Percentiles rank a stretch among this genome's conserved stretches.
Evolutionary conservation across 441 rosid genomes (phyloP).

Genomic region (Monsonia emarginata): DNA sequence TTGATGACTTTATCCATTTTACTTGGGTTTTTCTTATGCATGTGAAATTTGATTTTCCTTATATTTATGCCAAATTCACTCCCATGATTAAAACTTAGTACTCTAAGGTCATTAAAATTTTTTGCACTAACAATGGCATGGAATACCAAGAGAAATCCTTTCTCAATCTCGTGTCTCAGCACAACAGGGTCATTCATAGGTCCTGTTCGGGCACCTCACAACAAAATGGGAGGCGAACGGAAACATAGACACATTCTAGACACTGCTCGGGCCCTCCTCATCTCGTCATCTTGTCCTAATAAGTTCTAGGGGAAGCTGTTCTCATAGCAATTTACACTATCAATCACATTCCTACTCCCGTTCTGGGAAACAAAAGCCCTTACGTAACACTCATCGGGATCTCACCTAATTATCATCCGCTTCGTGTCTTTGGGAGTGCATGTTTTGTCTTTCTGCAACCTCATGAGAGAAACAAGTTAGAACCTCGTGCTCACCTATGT

Average conservation of each 20-base stretch:
- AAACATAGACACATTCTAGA: slow-evolving; percentile 16
- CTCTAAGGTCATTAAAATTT: not conserved
- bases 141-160: not conserved
- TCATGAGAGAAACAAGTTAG: not conserved
- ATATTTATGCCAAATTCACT: not conserved
- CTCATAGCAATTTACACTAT: slow-evolving; percentile 1
- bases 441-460: slow-evolving; percentile 1
- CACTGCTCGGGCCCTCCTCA: not conserved
- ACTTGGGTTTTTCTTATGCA: slow-evolving; percentile 12
- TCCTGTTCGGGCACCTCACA: slow-evolving; percentile 14
- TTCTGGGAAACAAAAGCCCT: not conserved
- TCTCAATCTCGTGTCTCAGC: not conserved
- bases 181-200: not conserved
- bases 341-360: not conserved
- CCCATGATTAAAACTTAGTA: slow-evolving; percentile 4
- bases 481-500: not conserved
- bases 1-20: slow-evolving; percentile 6
- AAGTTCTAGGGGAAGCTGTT: not conserved
- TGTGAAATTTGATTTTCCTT: not conserved
- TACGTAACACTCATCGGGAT: not conserved
- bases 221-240: slow-evolving; percentile 18
- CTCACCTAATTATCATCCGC: not conserved
- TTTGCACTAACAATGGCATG: not conserved
- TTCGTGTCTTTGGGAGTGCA: not conserved
- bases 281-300: not conserved